These are phyloP conservation scores for Aspergillus novoparasiticus DNA, from an alignment of 2,329 filamentous ascomycete species.

Conservation along the genomic window DNA sequence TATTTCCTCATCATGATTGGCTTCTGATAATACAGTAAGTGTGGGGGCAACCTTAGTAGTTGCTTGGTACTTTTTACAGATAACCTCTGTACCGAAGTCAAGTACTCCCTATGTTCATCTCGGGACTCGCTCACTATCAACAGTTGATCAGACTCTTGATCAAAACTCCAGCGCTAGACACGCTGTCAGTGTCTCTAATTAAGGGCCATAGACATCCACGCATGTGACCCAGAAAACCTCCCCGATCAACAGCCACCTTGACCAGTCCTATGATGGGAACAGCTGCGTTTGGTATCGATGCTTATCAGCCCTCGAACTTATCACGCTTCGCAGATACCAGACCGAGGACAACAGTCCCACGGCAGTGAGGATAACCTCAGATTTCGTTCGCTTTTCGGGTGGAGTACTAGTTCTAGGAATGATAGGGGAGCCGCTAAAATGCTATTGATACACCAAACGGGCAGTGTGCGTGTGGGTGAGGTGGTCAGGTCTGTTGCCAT, in stretches of 20 bases:
- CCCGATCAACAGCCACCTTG: background rate
- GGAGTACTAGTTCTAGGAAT: constrained; percentile 31
- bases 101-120: background rate
- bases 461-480: constrained; percentile 91
- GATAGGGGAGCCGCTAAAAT: constrained; percentile 53
- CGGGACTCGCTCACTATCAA: background rate
- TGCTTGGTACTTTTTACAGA: background rate
- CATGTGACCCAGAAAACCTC: background rate
- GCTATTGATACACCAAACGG: constrained; percentile 88
- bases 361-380: constrained; percentile 25
- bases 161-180: background rate
- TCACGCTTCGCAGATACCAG: constrained; percentile 42
- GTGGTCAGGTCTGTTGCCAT: constrained; percentile 70
- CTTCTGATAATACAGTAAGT: background rate
- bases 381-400: constrained; percentile 40
- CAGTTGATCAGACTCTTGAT: background rate
- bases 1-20: background rate
- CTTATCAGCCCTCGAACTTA: constrained; percentile 48
- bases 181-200: background rate
- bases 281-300: constrained; percentile 35
- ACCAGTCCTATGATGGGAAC: constrained; percentile 24
- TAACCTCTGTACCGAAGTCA: background rate
- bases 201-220: background rate
- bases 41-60: background rate
- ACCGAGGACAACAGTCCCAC: constrained; percentile 27